Evolutionary conservation across 169 alveolate genomes (phyloP), one percentile per base, ranked within the genome.

Genomic region (Eimeria acervulina): DNA sequence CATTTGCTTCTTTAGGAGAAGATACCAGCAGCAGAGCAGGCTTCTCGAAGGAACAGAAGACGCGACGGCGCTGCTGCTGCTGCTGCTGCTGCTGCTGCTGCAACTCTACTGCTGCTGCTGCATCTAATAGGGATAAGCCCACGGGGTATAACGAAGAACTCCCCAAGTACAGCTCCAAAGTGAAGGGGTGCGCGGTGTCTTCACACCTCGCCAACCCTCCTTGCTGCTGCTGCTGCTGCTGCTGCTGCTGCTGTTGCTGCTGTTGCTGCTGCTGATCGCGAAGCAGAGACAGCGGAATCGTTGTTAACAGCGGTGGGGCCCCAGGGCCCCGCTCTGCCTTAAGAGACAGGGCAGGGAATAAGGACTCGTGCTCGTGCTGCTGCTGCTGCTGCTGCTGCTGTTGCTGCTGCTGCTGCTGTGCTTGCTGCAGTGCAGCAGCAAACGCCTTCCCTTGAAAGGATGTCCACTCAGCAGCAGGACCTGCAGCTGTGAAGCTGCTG

Each of bases 201-300:
- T 7, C 28, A 76, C 87, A 76, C 55, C 31, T 55, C 55, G n/a
- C 4, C 87, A 55, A 55, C 66, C 66, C 66, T 7, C 5, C n/a
- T 19, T 68, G 80, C 80, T 68, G 80, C 80, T 68, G 80, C 80
- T 68, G 80, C 26, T 76, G 87, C 87, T 33, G 87, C 55, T 76
- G 61, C 61, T 76, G 87, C 87, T 33, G 87, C 59, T 76, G 87
- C 87, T 76, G 87, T 59, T 76, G 61, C 55, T 76, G 87, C 55
- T 76, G 87, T 33, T 76, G 87, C 55, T 76, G 87, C 61, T 76
- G 87, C 61, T 76, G 87, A 55, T 76, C 61, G 55, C 10, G 87
- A 33, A 76, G 87, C 31, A 76, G 55, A 28, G 87, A 76, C 87
- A 76, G 55, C 13, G 87, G 87, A 2, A 36, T 36, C 33, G 87